phyloP scores from a whole-genome alignment of 257 asterid species.

The Echium plantagineum region DNA sequence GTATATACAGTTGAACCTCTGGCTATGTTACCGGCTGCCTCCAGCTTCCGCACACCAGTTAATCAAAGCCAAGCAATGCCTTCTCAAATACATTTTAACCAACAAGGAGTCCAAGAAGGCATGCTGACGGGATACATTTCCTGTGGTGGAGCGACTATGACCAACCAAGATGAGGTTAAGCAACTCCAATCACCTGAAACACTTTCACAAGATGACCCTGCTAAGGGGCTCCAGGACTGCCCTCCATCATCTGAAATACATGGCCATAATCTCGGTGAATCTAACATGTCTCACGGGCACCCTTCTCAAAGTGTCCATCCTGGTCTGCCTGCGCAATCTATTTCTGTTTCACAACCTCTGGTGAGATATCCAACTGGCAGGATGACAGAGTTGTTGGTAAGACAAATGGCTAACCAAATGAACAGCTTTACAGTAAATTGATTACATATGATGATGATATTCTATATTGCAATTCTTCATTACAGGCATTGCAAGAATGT shows the following conservation, averaged over 20 bases:
- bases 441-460: neutral
- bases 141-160: constrained; percentile 13
- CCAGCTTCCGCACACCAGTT: constrained; percentile 32
- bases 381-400: constrained; percentile 87
- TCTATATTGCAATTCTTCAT: constrained; percentile 1
- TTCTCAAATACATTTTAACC: constrained; percentile 20
- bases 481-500: constrained; percentile 77
- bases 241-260: constrained; percentile 36
- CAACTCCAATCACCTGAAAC: constrained; percentile 19
- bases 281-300: constrained; percentile 18
- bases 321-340: constrained; percentile 4
- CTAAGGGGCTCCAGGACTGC: constrained; percentile 24
- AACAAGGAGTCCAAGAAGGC: constrained; percentile 22
- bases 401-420: neutral
- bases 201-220: constrained; percentile 16
- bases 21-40: constrained; percentile 52
- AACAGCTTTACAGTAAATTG: neutral
- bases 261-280: constrained; percentile 27
- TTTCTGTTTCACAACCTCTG: constrained; percentile 29
- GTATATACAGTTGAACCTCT: constrained; percentile 55
- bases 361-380: constrained; percentile 53
- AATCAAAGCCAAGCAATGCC: constrained; percentile 15
- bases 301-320: neutral
- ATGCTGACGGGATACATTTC: constrained; percentile 21
- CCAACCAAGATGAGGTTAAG: constrained; percentile 22